Base-by-base conservation (phyloP, 2,329 filamentous ascomycete species). In the Diplodia corticola region DNA sequence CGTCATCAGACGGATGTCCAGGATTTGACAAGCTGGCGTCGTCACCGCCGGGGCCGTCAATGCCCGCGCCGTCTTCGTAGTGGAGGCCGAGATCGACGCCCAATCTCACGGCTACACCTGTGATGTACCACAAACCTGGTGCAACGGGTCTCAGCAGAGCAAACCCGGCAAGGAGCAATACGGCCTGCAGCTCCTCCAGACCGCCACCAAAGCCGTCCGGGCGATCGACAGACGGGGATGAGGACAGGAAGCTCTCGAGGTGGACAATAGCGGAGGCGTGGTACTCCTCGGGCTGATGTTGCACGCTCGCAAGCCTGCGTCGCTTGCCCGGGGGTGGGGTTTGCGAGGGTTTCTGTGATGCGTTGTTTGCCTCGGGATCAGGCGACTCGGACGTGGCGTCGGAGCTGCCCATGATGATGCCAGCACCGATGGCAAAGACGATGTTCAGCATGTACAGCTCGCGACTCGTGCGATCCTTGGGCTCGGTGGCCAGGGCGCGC, bases 361-460 rank as follows among this genome's bases (percentile, higher is more conserved):
- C 53, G 28, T 50, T 59, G 35, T 35, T 48, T 40, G 37, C 64
- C 3, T 63, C 50, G 12, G 67, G 55, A 5, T 46, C 64, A 55
- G 68, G 55, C 35, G 75, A 73, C 33, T 69, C 71, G n/a, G 70
- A 69, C 60, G 71, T 70, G 46, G 75, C 71, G 54, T 79, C 77
- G 7, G 79, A 78, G 55, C 77, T 78, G 65, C 81, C 91, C 71
- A 97, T 88, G 70, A 97, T 96, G 71, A 97, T 96, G 20, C 93
- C 94, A 20, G 91, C 91, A 6, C 95, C 95, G 72, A 98, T 97
- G 15, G 94, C 94, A 80, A 96, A 98, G 26, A 98, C 93, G 79
- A 98, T 97, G 78, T 97, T 97, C 69, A 98, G 83, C 80, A 96
- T 87, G 79, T 97, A 98, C n/a, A 95, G 84, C 77, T 97, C 93